Percentiles rank a stretch among this genome's conserved stretches.
phyloP scores from a whole-genome alignment of 495 filamentous ascomycete genomes.

The Neurospora terricola region DNA sequence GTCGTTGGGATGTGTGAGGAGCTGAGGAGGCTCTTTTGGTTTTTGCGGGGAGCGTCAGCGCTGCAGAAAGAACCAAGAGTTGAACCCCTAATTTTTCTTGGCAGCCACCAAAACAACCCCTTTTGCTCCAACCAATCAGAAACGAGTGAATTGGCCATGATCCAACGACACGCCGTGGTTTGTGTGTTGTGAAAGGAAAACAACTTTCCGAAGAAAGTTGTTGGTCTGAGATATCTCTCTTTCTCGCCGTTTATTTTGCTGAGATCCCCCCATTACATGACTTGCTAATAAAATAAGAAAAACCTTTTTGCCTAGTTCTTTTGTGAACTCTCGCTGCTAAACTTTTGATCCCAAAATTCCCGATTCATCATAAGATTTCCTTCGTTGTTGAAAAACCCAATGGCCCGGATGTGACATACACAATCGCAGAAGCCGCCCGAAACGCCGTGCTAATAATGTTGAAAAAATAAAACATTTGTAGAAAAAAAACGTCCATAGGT shows the following conservation, averaged over 20 bases:
- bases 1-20: background rate
- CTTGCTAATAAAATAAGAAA: background rate
- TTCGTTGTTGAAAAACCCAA: background rate
- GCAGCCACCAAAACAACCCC: background rate
- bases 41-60: background rate
- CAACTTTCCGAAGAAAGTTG: background rate
- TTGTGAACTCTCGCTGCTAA: background rate
- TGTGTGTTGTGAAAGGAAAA: background rate
- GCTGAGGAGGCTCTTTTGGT: background rate
- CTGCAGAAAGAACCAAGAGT: background rate
- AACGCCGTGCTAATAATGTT: background rate
- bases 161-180: background rate
- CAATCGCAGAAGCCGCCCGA: background rate
- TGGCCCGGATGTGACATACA: background rate
- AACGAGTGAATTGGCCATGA: background rate
- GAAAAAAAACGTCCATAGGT: background rate
- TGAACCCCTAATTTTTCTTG: background rate
- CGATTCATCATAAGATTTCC: background rate
- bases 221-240: background rate
- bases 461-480: background rate
- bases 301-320: background rate
- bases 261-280: background rate
- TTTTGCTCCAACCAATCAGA: background rate
- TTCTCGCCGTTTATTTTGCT: background rate
- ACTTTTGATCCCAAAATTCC: background rate